phyloP scores from a whole-genome alignment of 345 rosid species.

The Rubroshorea leprosula region DNA sequence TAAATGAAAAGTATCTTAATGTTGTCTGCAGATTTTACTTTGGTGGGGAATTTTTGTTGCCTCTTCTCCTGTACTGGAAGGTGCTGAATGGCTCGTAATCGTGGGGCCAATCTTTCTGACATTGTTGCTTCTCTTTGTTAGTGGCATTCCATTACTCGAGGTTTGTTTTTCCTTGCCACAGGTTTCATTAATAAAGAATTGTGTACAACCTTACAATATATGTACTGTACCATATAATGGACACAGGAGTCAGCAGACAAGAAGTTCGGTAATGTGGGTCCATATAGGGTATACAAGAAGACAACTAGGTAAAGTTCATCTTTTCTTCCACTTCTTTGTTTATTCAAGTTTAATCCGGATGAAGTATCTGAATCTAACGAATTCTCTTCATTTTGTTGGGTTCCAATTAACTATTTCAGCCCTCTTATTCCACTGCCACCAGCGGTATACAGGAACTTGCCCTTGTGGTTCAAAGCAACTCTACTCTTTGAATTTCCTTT shows the following conservation, averaged over 20 bases:
- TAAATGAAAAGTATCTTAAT: background rate
- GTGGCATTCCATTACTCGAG: slow-evolving; percentile 96
- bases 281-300: slow-evolving; percentile 62
- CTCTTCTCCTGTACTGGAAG: slow-evolving; percentile 62
- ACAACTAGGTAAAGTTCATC: slow-evolving; percentile 51
- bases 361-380: slow-evolving; percentile 7
- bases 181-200: background rate
- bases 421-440: slow-evolving; percentile 74
- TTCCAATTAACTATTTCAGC: slow-evolving; percentile 38
- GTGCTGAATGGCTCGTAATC: slow-evolving; percentile 79
- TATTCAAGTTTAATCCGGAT: background rate
- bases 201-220: background rate
- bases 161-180: slow-evolving; percentile 28
- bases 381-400: background rate
- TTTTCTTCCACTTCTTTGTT: slow-evolving; percentile 1
- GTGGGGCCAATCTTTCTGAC: slow-evolving; percentile 82
- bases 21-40: slow-evolving; percentile 50
- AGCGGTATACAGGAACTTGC: slow-evolving; percentile 53
- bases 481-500: slow-evolving; percentile 74
- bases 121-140: slow-evolving; percentile 70
- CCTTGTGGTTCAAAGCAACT: slow-evolving; percentile 61
- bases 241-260: slow-evolving; percentile 78
- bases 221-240: slow-evolving; percentile 1
- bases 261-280: slow-evolving; percentile 59
- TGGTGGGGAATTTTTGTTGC: slow-evolving; percentile 94